Evolutionary conservation across 306 rosid genomes (phyloP).

Genomic region (Begonia peltatifolia): DNA sequence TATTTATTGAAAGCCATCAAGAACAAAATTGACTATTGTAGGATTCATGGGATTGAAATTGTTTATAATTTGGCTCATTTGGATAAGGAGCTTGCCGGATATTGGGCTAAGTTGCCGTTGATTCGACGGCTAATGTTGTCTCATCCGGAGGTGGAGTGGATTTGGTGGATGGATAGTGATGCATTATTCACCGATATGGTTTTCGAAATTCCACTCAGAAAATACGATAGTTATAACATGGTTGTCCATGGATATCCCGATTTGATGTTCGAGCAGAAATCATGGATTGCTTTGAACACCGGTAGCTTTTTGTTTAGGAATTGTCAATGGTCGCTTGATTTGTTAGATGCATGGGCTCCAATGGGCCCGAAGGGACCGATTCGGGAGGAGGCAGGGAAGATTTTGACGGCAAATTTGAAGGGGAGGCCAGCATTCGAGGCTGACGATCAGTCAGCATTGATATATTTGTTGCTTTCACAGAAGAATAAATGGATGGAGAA

Average conservation of each 20-base stretch:
- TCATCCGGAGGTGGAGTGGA: slow-evolving; percentile 91
- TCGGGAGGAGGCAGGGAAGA: slow-evolving; percentile 68
- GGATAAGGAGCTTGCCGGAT: slow-evolving; percentile 79
- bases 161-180: slow-evolving; percentile 99
- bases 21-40: slow-evolving; percentile 87
- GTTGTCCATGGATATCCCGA: slow-evolving; percentile 89
- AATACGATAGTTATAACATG: slow-evolving; percentile 45
- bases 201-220: slow-evolving; percentile 49
- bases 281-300: slow-evolving; percentile 88
- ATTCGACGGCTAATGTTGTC: slow-evolving; percentile 67
- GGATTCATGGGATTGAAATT: slow-evolving; percentile 87
- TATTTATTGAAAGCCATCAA: slow-evolving; percentile 58
- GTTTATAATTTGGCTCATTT: slow-evolving; percentile 85
- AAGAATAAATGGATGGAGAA: slow-evolving; percentile 76
- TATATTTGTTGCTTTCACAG: slow-evolving; percentile 56
- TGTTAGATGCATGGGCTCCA: slow-evolving; percentile 90
- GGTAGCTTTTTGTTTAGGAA: slow-evolving; percentile 74
- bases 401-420: slow-evolving; percentile 64
- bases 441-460: slow-evolving; percentile 82
- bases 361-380: slow-evolving; percentile 79
- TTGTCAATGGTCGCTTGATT: slow-evolving; percentile 88
- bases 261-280: slow-evolving; percentile 70
- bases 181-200: slow-evolving; percentile 82
- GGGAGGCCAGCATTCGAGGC: slow-evolving; percentile 92
- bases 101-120: slow-evolving; percentile 89